Percentiles rank a stretch among this genome's conserved stretches.
These are phyloP conservation scores for Phytophthora uliginosa DNA, from an alignment of 352 stramenopile species.

Conservation along the genomic window DNA sequence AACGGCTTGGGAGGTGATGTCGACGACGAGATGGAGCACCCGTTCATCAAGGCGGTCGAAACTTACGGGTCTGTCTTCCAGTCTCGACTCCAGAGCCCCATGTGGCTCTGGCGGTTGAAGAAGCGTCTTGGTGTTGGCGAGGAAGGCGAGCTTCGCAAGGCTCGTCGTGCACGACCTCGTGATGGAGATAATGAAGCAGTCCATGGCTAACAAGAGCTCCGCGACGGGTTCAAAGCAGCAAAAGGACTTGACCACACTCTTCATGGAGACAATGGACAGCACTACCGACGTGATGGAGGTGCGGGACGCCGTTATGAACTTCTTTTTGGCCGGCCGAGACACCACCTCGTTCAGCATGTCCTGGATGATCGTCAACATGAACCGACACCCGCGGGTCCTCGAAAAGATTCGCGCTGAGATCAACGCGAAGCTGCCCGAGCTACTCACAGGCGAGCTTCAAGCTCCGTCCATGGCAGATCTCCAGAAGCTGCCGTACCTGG, in stretches of 20 bases:
- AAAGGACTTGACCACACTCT: slow-evolving; percentile 62
- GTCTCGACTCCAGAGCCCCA: slow-evolving; percentile 38
- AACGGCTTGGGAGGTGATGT: slow-evolving; percentile 33
- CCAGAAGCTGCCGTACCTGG: slow-evolving; percentile 64
- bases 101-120: slow-evolving; percentile 60
- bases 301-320: slow-evolving; percentile 80
- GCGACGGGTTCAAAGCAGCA: slow-evolving; percentile 17
- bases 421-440: slow-evolving; percentile 38
- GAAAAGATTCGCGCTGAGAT: slow-evolving; percentile 63
- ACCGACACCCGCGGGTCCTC: slow-evolving; percentile 62
- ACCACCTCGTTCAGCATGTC: slow-evolving; percentile 74
- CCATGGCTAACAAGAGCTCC: slow-evolving; percentile 24
- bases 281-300: slow-evolving; percentile 41
- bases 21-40: slow-evolving; percentile 34
- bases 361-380: slow-evolving; percentile 86
- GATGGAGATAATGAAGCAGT: slow-evolving; percentile 42
- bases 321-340: slow-evolving; percentile 77
- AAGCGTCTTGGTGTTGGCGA: slow-evolving; percentile 35
- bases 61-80: slow-evolving; percentile 30
- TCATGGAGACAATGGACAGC: slow-evolving; percentile 38
- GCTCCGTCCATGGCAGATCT: slow-evolving; percentile 53
- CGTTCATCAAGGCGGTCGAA: slow-evolving; percentile 40
- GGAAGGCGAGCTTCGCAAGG: slow-evolving; percentile 41
- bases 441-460: slow-evolving; percentile 27
- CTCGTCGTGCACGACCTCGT: slow-evolving; percentile 46